Conservation (phyloP, 2,329 filamentous ascomycete species). For the Dothistroma pini region DNA sequence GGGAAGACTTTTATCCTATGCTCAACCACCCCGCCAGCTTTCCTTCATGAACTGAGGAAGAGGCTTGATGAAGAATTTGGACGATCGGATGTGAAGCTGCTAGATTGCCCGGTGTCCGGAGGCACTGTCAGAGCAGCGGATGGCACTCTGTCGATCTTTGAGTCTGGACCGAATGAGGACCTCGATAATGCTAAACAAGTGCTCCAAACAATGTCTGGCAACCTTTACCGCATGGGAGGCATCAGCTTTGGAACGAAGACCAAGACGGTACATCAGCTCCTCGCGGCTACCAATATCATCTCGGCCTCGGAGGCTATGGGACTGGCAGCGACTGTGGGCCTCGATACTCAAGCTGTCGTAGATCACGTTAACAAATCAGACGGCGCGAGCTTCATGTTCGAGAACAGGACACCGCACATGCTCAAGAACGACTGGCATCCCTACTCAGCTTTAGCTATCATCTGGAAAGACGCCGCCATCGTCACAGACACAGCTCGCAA, state of each 20-base stretch:
- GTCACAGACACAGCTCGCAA: slow-evolving; percentile 63
- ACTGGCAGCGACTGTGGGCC: slow-evolving; percentile 51
- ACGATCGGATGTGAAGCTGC: slow-evolving; percentile 60
- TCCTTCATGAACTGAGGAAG: slow-evolving; percentile 58
- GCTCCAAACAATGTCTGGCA: slow-evolving; percentile 63
- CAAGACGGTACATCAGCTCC: slow-evolving; percentile 57
- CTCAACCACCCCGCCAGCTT: slow-evolving; percentile 66
- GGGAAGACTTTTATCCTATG: slow-evolving; percentile 62
- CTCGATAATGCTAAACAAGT: slow-evolving; percentile 57
- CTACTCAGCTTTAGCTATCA: slow-evolving; percentile 44
- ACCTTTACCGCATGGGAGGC: slow-evolving; percentile 56
- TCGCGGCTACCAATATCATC: slow-evolving; percentile 57
- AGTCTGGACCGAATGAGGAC: slow-evolving; percentile 53
- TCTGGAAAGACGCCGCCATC: slow-evolving; percentile 54
- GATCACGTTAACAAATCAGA: slow-evolving; percentile 45
- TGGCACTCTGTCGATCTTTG: slow-evolving; percentile 73
- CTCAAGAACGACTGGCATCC: slow-evolving; percentile 50
- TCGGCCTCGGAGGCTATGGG: slow-evolving; percentile 56
- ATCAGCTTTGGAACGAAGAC: slow-evolving; percentile 54
- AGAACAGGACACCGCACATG: slow-evolving; percentile 52
- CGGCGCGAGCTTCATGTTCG: slow-evolving; percentile 54
- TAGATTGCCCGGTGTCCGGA: slow-evolving; percentile 71
- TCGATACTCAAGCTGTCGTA: slow-evolving; percentile 49
- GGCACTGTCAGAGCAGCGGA: slow-evolving; percentile 65
- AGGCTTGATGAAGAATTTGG: slow-evolving; percentile 52